Conservation (phyloP, 2,329 filamentous ascomycete species). For the Rutstroemia sp. region DNA sequence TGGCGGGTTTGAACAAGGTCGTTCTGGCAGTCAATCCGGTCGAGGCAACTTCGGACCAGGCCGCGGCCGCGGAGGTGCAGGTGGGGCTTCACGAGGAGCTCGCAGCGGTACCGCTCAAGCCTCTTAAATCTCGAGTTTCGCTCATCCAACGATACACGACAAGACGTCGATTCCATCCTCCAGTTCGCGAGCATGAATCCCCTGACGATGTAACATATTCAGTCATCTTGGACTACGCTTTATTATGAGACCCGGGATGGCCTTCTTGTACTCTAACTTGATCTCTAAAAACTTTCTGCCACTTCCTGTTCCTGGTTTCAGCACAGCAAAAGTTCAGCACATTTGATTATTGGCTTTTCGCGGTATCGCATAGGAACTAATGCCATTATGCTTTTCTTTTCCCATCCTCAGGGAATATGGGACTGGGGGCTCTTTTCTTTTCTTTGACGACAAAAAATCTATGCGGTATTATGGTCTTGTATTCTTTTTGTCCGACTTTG, state of each 20-base stretch:
- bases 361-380: constrained; percentile 1
- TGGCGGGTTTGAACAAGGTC: constrained; percentile 55
- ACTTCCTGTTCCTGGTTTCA: neutral
- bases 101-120: constrained; percentile 37
- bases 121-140: constrained; percentile 2
- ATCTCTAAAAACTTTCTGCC: constrained; percentile 2
- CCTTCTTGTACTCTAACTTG: constrained; percentile 9
- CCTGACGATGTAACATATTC: constrained; percentile 10
- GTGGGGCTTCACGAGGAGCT: constrained; percentile 51
- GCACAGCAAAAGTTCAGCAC: constrained; percentile 8
- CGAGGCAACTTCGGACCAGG: constrained; percentile 36
- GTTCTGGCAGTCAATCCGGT: constrained; percentile 29
- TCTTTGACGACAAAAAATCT: constrained; percentile 5
- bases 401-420: neutral
- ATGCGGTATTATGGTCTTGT: neutral
- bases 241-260: neutral
- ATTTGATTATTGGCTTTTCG: constrained; percentile 5
- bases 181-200: neutral
- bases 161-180: constrained; percentile 7
- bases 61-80: constrained; percentile 56
- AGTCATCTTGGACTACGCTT: constrained; percentile 4
- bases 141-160: neutral
- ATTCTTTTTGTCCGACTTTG: constrained; percentile 1
- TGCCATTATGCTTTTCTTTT: constrained; percentile 4
- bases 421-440: constrained; percentile 4